Evolutionary conservation across 352 stramenopile genomes (phyloP).

Genomic region (Phytophthora boehmeriae): DNA sequence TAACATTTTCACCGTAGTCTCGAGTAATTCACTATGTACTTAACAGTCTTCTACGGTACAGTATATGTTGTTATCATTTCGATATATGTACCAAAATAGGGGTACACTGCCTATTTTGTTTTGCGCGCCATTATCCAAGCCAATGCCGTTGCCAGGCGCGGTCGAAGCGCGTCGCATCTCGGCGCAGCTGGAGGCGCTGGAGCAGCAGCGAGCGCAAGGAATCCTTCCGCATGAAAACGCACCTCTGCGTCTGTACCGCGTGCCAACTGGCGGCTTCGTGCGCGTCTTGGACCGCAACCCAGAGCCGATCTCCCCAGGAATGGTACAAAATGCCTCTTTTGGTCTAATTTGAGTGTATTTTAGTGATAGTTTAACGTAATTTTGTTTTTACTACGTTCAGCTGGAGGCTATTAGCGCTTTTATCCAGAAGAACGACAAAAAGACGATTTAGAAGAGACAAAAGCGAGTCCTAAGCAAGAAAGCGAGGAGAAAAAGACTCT

Average conservation of each 20-base stretch:
- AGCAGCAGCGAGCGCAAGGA: constrained; percentile 34
- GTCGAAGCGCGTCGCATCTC: constrained; percentile 40
- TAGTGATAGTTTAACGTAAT: constrained; percentile 23
- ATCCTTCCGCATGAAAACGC: constrained; percentile 17
- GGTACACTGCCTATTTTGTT: constrained; percentile 15
- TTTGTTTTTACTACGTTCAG: constrained; percentile 17
- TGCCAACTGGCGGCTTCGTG: constrained; percentile 52
- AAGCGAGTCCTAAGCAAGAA: neutral
- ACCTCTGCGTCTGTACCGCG: constrained; percentile 50
- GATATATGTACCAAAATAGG: constrained; percentile 1
- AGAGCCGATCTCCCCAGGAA: constrained; percentile 55
- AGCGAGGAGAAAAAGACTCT: neutral
- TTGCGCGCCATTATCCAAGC: neutral
- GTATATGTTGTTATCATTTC: too few relatives aligned
- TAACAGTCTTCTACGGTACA: neutral
- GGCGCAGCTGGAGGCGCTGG: constrained; percentile 36
- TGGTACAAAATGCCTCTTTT: constrained; percentile 34
- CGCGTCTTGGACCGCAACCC: constrained; percentile 62
- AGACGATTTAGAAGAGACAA: constrained; percentile 20
- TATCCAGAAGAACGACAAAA: constrained; percentile 16
- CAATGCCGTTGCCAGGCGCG: constrained; percentile 28
- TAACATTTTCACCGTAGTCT: too few relatives aligned
- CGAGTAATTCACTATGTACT: neutral
- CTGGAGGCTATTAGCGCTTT: constrained; percentile 49
- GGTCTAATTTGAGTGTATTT: constrained; percentile 3